phyloP scores from a whole-genome alignment of 495 filamentous ascomycete genomes.

The Daldinia decipiens region DNA sequence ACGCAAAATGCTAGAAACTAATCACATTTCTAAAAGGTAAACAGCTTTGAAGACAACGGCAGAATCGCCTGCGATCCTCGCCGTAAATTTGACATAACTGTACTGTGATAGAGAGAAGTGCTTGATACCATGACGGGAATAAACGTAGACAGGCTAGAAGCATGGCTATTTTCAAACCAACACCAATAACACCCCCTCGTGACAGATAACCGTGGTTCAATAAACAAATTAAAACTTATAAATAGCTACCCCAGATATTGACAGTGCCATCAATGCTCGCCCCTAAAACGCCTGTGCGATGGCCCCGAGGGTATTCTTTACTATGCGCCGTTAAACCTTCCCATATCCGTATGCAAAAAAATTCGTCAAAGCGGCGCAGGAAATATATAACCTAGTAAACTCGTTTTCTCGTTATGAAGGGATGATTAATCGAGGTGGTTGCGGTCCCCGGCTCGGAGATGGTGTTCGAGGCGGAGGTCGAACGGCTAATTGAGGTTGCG shows the following conservation, averaged over 20 bases:
- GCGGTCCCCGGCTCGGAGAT: slow-evolving; percentile 36
- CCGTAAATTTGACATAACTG: no score
- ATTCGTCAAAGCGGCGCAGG: background rate
- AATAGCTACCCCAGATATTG: background rate
- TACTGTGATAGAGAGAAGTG: no score
- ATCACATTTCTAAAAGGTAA: no score
- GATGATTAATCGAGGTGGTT: slow-evolving; percentile 24
- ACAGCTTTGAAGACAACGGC: no score
- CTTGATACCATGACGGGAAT: no score
- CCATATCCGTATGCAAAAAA: background rate
- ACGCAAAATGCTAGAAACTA: no score
- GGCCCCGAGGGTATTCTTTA: slow-evolving; percentile 11
- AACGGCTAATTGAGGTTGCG: slow-evolving; percentile 43
- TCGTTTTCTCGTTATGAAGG: slow-evolving; percentile 6
- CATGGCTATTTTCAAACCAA: background rate
- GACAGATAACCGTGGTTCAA: background rate
- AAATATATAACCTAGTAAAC: background rate
- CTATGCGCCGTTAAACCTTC: background rate
- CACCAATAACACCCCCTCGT: background rate
- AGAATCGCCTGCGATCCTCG: no score
- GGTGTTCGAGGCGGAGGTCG: slow-evolving; percentile 43
- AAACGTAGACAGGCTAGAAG: background rate
- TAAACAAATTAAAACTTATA: background rate
- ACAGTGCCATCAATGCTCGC: background rate
- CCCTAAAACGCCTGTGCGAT: slow-evolving; percentile 18